These are phyloP conservation scores for Chaetomium fimeti DNA, from an alignment of 495 filamentous ascomycete genomes.

Conservation along the genomic window DNA sequence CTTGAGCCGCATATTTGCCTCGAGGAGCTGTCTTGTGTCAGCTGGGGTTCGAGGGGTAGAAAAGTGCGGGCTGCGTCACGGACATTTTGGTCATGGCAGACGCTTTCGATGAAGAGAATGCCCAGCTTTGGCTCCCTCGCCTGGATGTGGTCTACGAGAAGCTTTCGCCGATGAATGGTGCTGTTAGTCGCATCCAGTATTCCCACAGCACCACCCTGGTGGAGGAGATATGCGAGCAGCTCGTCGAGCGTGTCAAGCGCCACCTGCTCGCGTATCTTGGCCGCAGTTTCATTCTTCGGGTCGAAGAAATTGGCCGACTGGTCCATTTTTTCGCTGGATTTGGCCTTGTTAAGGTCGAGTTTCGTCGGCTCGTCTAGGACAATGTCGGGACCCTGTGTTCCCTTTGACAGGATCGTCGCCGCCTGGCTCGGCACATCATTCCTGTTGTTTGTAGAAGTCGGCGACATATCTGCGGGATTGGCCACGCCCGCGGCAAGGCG, in stretches of 20 bases:
- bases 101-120: conserved; percentile 89
- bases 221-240: conserved; percentile 79
- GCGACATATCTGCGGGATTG: conserved; percentile 31
- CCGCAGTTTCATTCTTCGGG: conserved; percentile 77
- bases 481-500: conserved; percentile 67
- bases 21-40: conserved; percentile 58
- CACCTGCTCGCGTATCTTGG: conserved; percentile 82
- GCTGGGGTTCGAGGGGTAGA: background rate
- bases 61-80: conserved; percentile 20
- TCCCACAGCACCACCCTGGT: conserved; percentile 85
- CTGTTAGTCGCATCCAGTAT: conserved; percentile 98
- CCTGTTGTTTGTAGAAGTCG: conserved; percentile 25
- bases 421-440: conserved; percentile 44
- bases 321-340: conserved; percentile 59
- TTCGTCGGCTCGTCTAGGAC: conserved; percentile 36
- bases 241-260: conserved; percentile 92
- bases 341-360: conserved; percentile 36
- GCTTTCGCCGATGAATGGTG: conserved; percentile 78
- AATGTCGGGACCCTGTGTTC: conserved; percentile 39
- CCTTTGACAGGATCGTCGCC: conserved; percentile 51
- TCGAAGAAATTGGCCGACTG: conserved; percentile 95
- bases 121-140: conserved; percentile 80
- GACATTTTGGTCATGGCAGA: conserved; percentile 75
- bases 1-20: conserved; percentile 97
- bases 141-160: conserved; percentile 78